Evolutionary conservation across 495 filamentous ascomycete genomes (phyloP).

Genomic region (Talaromyces adpressus): DNA sequence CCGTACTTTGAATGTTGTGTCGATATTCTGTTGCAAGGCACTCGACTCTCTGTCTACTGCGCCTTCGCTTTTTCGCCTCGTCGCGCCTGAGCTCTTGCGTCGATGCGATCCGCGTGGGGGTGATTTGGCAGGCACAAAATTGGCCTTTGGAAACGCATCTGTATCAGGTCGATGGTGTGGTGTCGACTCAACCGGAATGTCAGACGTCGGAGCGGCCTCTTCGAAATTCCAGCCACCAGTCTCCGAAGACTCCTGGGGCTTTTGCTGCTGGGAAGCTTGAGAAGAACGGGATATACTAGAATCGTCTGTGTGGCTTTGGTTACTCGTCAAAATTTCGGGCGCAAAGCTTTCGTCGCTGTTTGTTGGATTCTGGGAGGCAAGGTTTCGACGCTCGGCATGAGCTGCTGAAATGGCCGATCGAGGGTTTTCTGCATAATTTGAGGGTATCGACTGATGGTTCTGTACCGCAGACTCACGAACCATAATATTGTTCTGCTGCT

Average conservation of each 20-base stretch:
- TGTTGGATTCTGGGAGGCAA: conserved; percentile 8
- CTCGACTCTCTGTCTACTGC: conserved; percentile 42
- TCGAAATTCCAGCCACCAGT: conserved; percentile 88
- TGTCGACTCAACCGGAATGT: conserved; percentile 40
- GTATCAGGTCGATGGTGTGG: conserved; percentile 67
- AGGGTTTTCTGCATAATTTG: conserved; percentile 38
- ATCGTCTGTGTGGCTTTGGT: neutral
- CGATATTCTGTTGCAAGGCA: conserved; percentile 40
- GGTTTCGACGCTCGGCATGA: conserved; percentile 19
- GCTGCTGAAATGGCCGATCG: conserved; percentile 25
- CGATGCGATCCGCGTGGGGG: conserved; percentile 68
- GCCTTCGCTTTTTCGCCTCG: conserved; percentile 53
- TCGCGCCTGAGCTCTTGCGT: conserved; percentile 70
- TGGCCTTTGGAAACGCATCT: conserved; percentile 77
- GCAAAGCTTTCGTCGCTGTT: neutral
- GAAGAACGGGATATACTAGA: neutral
- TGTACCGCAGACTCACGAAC: conserved; percentile 37
- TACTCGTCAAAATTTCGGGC: neutral
- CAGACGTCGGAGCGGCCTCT: conserved; percentile 43
- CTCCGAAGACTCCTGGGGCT: conserved; percentile 39
- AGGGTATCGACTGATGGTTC: conserved; percentile 39
- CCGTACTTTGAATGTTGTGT: conserved; percentile 76
- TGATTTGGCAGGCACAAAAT: conserved; percentile 67
- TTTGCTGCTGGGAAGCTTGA: conserved; percentile 14
- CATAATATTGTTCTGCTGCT: conserved; percentile 40